Evolutionary conservation across 116 monocot species (phyloP).

Genomic region (Zostera marina): DNA sequence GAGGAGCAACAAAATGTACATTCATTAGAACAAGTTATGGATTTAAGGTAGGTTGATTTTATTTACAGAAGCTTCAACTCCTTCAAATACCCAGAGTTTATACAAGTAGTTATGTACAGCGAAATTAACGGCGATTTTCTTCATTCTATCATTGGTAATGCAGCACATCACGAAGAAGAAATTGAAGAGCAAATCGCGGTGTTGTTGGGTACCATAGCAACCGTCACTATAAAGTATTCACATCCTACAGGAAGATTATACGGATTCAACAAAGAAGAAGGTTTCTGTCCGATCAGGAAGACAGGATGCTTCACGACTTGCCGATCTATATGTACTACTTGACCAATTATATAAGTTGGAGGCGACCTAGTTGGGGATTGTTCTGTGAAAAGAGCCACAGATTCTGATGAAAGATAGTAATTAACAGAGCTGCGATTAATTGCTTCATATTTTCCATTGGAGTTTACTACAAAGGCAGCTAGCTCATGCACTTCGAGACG

Average conservation of each 20-base stretch:
- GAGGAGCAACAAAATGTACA: too few relatives aligned
- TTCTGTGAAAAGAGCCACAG: conserved; percentile 76
- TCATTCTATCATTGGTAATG: too few relatives aligned
- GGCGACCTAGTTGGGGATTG: conserved; percentile 32
- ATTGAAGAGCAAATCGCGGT: conserved; percentile 29
- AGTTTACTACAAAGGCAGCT: conserved; percentile 70
- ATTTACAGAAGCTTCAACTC: too few relatives aligned
- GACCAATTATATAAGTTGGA: conserved; percentile 65
- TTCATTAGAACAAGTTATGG: too few relatives aligned
- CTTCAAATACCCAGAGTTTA: too few relatives aligned
- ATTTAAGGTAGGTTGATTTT: too few relatives aligned
- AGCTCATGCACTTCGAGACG: conserved; percentile 80
- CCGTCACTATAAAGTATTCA: conserved; percentile 93
- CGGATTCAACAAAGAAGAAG: conserved; percentile 23
- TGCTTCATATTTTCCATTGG: conserved; percentile 68
- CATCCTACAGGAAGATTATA: conserved; percentile 56
- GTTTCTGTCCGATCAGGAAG: conserved; percentile 11
- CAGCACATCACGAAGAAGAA: conserved; percentile 97
- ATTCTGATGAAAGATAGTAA: conserved; percentile 91
- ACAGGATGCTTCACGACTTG: conserved; percentile 15
- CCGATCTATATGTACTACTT: conserved; percentile 87
- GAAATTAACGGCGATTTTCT: too few relatives aligned
- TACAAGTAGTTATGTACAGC: too few relatives aligned
- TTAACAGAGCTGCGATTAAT: conserved; percentile 50
- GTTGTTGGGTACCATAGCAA: conserved; percentile 88